These are phyloP conservation scores for Colletotrichum tabaci DNA, from an alignment of 2,329 filamentous ascomycete genomes.

Conservation along the genomic window DNA sequence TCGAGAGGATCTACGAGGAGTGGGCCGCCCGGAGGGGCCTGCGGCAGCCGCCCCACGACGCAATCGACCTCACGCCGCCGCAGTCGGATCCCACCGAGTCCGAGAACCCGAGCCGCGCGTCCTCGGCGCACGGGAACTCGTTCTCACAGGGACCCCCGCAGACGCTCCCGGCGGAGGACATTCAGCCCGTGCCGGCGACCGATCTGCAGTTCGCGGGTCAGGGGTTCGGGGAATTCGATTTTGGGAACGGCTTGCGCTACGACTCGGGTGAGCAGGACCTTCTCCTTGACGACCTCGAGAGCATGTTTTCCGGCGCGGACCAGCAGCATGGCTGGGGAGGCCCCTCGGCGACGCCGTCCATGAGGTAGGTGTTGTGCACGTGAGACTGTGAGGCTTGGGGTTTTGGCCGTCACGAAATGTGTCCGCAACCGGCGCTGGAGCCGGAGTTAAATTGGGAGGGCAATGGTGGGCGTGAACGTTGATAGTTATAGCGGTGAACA, in stretches of 20 bases:
- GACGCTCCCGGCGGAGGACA: constrained; percentile 1
- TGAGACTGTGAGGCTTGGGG: not conserved
- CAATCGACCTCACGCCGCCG: constrained; percentile 16
- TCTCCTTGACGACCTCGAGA: constrained; percentile 1
- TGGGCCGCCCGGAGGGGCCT: constrained; percentile 23
- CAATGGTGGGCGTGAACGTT: no score
- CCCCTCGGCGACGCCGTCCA: not conserved
- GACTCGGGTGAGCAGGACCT: constrained; percentile 3
- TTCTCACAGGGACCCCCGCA: not conserved
- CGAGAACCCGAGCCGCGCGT: constrained; percentile 11
- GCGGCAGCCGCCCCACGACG: not conserved
- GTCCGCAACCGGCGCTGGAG: not conserved
- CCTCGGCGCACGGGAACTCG: not conserved
- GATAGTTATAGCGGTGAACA: no score
- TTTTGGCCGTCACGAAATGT: not conserved
- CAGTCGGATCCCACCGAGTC: constrained; percentile 29
- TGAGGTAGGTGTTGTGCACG: not conserved
- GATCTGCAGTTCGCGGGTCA: not conserved
- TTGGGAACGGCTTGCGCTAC: not conserved
- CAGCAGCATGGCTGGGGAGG: not conserved
- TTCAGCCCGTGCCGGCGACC: constrained; percentile 12
- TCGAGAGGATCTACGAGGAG: constrained; percentile 31
- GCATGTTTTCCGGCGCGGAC: constrained; percentile 1
- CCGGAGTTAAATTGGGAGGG: no score
- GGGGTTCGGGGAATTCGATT: not conserved